A percentile compares a stretch with the other conserved stretches of the same genome.
Conservation (phyloP, 2,329 filamentous ascomycete genomes). For the Purpureocillium lavendulum region DNA sequence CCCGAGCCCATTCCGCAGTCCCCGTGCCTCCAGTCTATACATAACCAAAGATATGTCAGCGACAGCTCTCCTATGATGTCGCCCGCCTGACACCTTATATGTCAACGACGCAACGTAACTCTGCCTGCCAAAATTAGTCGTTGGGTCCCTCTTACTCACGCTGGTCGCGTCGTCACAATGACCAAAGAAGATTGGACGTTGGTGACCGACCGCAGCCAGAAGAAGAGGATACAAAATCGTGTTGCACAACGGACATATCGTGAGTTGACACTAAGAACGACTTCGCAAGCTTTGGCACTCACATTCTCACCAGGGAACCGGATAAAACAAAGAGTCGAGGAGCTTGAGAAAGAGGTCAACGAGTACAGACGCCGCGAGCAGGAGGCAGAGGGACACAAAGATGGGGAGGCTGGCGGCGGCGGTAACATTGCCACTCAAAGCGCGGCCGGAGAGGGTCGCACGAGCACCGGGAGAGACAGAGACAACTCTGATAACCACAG, state of each 20-base stretch:
- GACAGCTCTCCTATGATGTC: no score
- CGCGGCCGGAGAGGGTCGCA: not conserved
- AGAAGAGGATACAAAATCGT: conserved; percentile 5
- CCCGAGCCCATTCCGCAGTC: no score
- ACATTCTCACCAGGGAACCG: conserved; percentile 1
- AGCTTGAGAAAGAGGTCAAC: conserved; percentile 4
- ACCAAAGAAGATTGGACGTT: conserved; percentile 3
- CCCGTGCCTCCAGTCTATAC: no score
- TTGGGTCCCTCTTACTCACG: no score
- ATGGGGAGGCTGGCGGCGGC: not conserved
- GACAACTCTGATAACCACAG: not conserved
- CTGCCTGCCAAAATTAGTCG: not conserved
- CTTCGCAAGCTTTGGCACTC: not conserved
- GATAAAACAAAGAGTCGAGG: conserved; percentile 5
- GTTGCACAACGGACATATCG: conserved; percentile 5
- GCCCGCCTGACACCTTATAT: no score
- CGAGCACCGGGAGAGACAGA: not conserved
- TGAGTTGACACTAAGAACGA: not conserved
- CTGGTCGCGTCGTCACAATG: not conserved
- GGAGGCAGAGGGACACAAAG: not conserved
- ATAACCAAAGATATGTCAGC: no score
- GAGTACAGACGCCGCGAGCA: conserved; percentile 5
- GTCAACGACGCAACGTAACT: no score
- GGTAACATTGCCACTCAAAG: not conserved
- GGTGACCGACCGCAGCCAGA: conserved; percentile 4